Percentiles rank a stretch among this genome's conserved stretches.
phyloP scores from a whole-genome alignment of 2,329 filamentous ascomycete species.

The Ceratocystis cacaofunesta region DNA sequence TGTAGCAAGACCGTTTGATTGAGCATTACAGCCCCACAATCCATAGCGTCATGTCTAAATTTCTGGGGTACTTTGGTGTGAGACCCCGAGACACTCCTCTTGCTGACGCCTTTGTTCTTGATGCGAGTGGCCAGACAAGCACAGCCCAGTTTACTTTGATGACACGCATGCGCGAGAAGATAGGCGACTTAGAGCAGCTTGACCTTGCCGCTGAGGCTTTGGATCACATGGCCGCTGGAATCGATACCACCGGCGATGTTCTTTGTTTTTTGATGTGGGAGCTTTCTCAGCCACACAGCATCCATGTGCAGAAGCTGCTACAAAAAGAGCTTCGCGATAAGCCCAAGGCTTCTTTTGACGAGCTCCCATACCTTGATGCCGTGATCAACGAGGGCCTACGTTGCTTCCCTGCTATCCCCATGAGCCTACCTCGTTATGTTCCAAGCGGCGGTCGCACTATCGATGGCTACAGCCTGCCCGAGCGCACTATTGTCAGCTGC shows the following conservation, averaged over 20 bases:
- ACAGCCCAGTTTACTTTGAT: conserved; percentile 42
- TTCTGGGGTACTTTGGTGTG: conserved; percentile 33
- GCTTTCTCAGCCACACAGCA: conserved; percentile 44
- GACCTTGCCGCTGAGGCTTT: conserved; percentile 53
- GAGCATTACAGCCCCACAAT: conserved; percentile 41
- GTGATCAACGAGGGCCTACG: conserved; percentile 47
- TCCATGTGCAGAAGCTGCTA: conserved; percentile 36
- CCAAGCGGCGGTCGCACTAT: conserved; percentile 39
- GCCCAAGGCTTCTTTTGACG: conserved; percentile 29
- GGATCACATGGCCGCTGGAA: conserved; percentile 57
- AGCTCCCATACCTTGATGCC: conserved; percentile 45
- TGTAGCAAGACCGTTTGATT: conserved; percentile 41
- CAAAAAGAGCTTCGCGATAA: conserved; percentile 36
- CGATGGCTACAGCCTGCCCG: conserved; percentile 39
- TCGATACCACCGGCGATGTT: conserved; percentile 56
- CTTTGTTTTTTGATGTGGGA: conserved; percentile 60
- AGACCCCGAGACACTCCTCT: conserved; percentile 43
- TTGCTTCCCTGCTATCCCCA: conserved; percentile 49
- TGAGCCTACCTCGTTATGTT: conserved; percentile 49
- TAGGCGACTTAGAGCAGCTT: conserved; percentile 30
- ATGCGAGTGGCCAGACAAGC: conserved; percentile 32
- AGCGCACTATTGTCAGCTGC: conserved; percentile 41
- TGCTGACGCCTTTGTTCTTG: conserved; percentile 43
- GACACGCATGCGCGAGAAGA: conserved; percentile 41
- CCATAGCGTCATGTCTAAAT: conserved; percentile 32